Base-by-base conservation (phyloP, 257 asterid species). In the Solanum etuberosum region DNA sequence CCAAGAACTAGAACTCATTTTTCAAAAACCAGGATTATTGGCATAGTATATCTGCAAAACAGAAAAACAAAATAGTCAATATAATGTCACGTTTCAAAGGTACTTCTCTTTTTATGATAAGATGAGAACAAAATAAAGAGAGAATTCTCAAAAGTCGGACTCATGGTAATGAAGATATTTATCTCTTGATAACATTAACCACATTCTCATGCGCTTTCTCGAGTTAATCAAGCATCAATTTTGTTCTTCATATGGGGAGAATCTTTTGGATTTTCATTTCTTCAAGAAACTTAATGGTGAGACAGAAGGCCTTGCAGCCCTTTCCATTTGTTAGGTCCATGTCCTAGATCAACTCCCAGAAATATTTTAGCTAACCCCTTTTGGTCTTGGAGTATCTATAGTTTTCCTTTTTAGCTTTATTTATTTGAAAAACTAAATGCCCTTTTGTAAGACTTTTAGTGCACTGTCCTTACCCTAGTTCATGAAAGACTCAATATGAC, bases 1-100 rank as follows among this genome's bases (percentile, higher is more conserved):
- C 98, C 95, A 94, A 54, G 90, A 91, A 61, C 91, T 77, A 46
- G 95, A 86, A 89, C 92, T 94, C 91, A 95, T 86, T 89, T 92
- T 92, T 86, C 93, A 87, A 86, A 86, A 84, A 86, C 91, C 90
- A 65, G 88, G 88, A 74, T 83, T 92, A 84, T 89, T 87, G 88
- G 93, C 93, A 87, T 80, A 85, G 63, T 94, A 91, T 48, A 92
- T 89, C 99, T 96, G 95, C 93, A 90, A 74, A 89, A 85, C 80
- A 35, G 72, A 29, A 46, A 77, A 72, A 23, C 38, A 48, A 48
- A 48, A 9, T 81, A 29, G 20, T 48, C 85, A 81, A 81, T 81
- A 81, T 48, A 81, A 10, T 0, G 29, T 18, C 21, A 48, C 40
- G 0, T 31, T 80, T 29, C 67, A 80, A 81, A 29, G 42, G 43